A percentile compares a stretch with the other conserved stretches of the same genome.
Conservation (phyloP, 2,329 filamentous ascomycete species). For the Setomelanomma holmii region DNA sequence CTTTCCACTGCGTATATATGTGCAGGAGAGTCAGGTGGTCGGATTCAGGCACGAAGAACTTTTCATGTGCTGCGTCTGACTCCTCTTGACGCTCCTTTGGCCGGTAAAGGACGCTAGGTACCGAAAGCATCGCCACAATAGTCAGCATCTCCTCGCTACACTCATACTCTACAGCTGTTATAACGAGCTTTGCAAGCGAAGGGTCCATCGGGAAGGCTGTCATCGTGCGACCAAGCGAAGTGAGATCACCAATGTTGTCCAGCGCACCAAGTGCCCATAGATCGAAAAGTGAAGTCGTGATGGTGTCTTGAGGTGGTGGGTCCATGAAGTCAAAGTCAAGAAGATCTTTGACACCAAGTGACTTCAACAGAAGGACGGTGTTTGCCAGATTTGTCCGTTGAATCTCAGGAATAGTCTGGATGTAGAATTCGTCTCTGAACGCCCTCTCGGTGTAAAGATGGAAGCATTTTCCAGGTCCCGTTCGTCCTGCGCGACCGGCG, state of each 20-base stretch:
- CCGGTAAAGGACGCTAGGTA: slow-evolving; percentile 95
- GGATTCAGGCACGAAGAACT: slow-evolving; percentile 98
- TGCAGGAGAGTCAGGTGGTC: slow-evolving; percentile 96
- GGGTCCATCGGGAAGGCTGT: slow-evolving; percentile 99
- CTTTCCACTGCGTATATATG: slow-evolving; percentile 94
- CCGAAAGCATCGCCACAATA: slow-evolving; percentile 96
- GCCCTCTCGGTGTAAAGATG: slow-evolving; percentile 93
- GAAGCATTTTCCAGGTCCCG: slow-evolving; percentile 93
- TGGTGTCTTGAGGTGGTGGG: slow-evolving; percentile 95
- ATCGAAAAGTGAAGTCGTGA: slow-evolving; percentile 95
- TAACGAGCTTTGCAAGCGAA: slow-evolving; percentile 90
- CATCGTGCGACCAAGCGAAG: slow-evolving; percentile 87
- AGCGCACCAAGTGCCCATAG: slow-evolving; percentile 94
- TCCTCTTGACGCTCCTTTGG: slow-evolving; percentile 97
- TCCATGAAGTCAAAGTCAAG: slow-evolving; percentile 99
- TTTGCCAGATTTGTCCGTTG: slow-evolving; percentile 96
- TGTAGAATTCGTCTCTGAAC: slow-evolving; percentile 94
- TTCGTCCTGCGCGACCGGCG: slow-evolving; percentile 90
- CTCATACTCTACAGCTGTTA: slow-evolving; percentile 86
- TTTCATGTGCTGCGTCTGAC: slow-evolving; percentile 92
- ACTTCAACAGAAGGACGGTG: slow-evolving; percentile 92
- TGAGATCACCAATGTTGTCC: slow-evolving; percentile 92
- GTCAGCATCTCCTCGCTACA: slow-evolving; percentile 98
- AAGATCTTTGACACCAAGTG: slow-evolving; percentile 89
- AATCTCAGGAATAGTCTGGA: slow-evolving; percentile 96